These are phyloP conservation scores for Xylaria sp. DNA, from an alignment of 2,329 filamentous ascomycete species.

Conservation along the genomic window DNA sequence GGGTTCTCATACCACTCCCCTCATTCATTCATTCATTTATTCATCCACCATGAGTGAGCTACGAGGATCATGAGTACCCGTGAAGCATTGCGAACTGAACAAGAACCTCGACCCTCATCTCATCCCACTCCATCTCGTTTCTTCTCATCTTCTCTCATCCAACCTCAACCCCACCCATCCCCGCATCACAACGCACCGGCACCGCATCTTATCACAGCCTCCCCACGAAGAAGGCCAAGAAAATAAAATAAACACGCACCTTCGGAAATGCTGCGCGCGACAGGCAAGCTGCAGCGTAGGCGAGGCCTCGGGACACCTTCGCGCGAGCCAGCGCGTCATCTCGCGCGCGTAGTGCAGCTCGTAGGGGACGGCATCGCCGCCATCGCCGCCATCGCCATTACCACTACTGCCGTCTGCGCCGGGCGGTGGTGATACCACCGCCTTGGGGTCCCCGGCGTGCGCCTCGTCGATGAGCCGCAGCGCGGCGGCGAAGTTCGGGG, in stretches of 20 bases:
- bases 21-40: not conserved
- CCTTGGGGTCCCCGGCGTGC: slow-evolving; percentile 68
- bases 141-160: not conserved
- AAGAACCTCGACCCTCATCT: not conserved
- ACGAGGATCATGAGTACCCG: too few species aligned
- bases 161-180: not conserved
- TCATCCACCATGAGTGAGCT: not conserved
- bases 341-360: slow-evolving; percentile 82
- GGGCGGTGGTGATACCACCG: too few species aligned
- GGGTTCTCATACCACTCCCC: not conserved
- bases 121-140: not conserved
- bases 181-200: not conserved
- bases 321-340: slow-evolving; percentile 74
- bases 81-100: not conserved
- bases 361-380: slow-evolving; percentile 56
- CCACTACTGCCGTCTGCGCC: too few species aligned
- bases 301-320: slow-evolving; percentile 63
- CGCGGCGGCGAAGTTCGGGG: slow-evolving; percentile 51
- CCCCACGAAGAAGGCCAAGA: not conserved
- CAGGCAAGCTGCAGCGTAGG: slow-evolving; percentile 73
- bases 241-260: slow-evolving; percentile 42
- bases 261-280: slow-evolving; percentile 81
- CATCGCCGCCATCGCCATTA: slow-evolving; percentile 44
- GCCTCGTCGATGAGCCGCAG: slow-evolving; percentile 73
- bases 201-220: too few species aligned